A percentile compares a stretch with the other conserved stretches of the same genome.
Evolutionary conservation across 305 asterid species (phyloP).

Genomic region (Solanum hybrid): DNA sequence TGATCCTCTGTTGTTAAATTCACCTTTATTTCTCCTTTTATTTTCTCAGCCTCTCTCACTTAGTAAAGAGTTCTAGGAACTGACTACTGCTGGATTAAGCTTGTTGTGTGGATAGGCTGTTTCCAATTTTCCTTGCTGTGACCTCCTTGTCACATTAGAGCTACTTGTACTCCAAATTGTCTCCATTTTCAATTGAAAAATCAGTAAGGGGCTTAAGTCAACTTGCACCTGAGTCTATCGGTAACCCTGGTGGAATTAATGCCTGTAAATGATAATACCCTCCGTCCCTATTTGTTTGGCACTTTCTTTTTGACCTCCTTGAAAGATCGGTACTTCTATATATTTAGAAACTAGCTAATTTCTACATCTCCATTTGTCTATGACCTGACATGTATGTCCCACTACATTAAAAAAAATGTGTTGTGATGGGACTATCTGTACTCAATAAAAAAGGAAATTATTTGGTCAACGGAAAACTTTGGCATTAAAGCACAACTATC

Average conservation of each 20-base stretch:
- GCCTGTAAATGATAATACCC: background rate
- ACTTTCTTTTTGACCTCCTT: background rate
- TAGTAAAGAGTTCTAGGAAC: background rate
- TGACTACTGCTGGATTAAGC: background rate
- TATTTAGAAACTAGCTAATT: background rate
- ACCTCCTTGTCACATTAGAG: background rate
- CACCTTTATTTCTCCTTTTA: background rate
- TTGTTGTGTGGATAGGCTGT: background rate
- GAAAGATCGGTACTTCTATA: background rate
- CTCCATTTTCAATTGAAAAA: background rate
- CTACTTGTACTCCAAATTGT: background rate
- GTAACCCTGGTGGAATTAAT: background rate
- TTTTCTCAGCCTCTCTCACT: background rate
- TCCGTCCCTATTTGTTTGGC: background rate
- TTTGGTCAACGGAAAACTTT: background rate
- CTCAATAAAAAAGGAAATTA: background rate
- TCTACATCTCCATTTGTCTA: background rate
- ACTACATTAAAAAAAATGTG: background rate
- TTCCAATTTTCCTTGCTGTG: background rate
- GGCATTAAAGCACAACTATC: background rate
- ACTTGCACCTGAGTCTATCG: background rate
- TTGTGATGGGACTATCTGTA: background rate
- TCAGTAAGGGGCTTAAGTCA: background rate
- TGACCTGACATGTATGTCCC: background rate
- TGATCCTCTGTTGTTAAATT: background rate